Conservation (phyloP, 768 basidiomycete species). For the Boletus sp. region DNA sequence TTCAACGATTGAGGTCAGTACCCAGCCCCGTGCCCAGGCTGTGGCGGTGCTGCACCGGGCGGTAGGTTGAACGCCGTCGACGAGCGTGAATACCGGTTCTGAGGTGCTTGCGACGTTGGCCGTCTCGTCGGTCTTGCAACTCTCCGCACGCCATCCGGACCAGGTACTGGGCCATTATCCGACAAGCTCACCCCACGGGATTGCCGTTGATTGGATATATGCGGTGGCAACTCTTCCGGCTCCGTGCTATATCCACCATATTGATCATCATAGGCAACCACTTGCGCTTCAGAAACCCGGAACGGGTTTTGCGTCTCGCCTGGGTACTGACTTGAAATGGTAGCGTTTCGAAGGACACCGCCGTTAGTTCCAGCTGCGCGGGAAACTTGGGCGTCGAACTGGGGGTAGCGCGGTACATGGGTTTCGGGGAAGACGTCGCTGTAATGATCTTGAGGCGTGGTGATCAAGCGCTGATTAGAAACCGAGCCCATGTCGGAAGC, state of each 20-base stretch:
- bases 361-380: conserved; percentile 37
- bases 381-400: conserved; percentile 41
- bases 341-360: conserved; percentile 39
- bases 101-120: conserved; percentile 56
- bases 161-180: conserved; percentile 82
- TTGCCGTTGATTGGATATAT: conserved; percentile 13
- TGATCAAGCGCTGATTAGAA: conserved; percentile 44
- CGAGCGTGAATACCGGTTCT: conserved; percentile 70
- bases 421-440: conserved; percentile 22
- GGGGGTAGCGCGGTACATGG: conserved; percentile 20
- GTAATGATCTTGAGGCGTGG: conserved; percentile 35
- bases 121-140: conserved; percentile 66
- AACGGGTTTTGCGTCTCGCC: conserved; percentile 58
- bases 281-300: conserved; percentile 44
- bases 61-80: conserved; percentile 55
- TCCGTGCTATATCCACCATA: conserved; percentile 33
- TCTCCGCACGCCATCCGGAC: conserved; percentile 72
- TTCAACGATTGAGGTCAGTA: conserved; percentile 3
- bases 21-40: conserved; percentile 28
- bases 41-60: conserved; percentile 72
- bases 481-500: conserved; percentile 34
- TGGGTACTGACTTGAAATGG: conserved; percentile 37
- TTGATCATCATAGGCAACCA: conserved; percentile 39
- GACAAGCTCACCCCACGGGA: conserved; percentile 71
- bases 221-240: conserved; percentile 34